Evolutionary conservation across 345 rosid genomes (phyloP).

Genomic region (Camelina hispida): DNA sequence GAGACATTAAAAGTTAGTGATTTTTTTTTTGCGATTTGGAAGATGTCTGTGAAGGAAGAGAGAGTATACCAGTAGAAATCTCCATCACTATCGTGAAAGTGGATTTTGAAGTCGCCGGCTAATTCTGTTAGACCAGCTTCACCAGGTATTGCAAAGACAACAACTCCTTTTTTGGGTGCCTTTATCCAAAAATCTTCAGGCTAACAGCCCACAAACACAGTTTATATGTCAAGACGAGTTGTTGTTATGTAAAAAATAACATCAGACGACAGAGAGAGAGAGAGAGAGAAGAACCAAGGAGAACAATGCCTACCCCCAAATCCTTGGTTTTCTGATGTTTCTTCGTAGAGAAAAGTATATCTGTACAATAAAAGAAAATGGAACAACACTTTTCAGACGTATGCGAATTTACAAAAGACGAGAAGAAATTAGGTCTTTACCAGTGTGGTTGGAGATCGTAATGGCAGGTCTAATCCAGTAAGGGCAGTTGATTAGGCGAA

Average conservation of each 20-base stretch:
- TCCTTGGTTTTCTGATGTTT: constrained; percentile 85
- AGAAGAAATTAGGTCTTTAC: constrained; percentile 47
- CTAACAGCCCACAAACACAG: constrained; percentile 45
- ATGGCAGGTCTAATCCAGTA: constrained; percentile 95
- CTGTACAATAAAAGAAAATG: constrained; percentile 48
- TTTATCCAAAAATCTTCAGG: constrained; percentile 96
- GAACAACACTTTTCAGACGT: background rate
- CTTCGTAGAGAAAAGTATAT: constrained; percentile 74
- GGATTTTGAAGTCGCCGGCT: constrained; percentile 85
- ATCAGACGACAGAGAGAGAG: background rate
- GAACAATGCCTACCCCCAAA: constrained; percentile 58
- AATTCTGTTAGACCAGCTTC: constrained; percentile 90
- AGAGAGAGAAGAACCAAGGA: constrained; percentile 8
- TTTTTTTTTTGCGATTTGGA: background rate
- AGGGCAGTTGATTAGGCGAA: constrained; percentile 88
- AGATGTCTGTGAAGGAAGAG: constrained; percentile 2
- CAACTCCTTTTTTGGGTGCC: constrained; percentile 85
- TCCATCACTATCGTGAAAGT: constrained; percentile 89
- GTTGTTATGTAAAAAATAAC: background rate
- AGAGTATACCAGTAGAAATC: constrained; percentile 83
- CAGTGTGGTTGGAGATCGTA: constrained; percentile 74
- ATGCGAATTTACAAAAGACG: no score
- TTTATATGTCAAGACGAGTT: constrained; percentile 13
- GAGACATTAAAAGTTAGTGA: constrained; percentile 11
- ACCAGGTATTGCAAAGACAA: constrained; percentile 91